Evolutionary conservation across 1,284 basidiomycete genomes (phyloP), one percentile per base, ranked within the genome.

Genomic region (Hemileccinum hortonii): DNA sequence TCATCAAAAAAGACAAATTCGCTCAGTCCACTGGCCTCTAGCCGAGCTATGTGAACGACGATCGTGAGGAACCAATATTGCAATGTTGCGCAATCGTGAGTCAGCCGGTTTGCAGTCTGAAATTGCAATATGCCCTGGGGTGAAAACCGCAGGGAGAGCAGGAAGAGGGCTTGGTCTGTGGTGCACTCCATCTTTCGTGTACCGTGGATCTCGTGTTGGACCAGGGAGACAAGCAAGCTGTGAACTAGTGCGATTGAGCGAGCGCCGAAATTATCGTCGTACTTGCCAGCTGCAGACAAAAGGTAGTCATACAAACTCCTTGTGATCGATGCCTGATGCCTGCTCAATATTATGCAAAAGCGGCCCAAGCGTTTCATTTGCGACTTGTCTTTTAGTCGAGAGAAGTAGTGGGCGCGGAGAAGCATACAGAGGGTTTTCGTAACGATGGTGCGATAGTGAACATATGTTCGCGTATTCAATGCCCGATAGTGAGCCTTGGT

Each of bases 131-230:
- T 11, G 12, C 46, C 47, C 26, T 49, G 6, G 7, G 41, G 33
- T 11, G 51, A 46, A 36, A n/a, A 6, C 16, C 36, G 38, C 3
- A 46, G 35, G 0, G 44, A 46, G 3, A 38, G 44, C 9, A 46
- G 36, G 15, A 46, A 46, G 1, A 46, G 36, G 19, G 12, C 19
- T 38, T 46, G 44, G 39, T 49, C 46, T 1, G 41, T 52, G 10
- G 41, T 46, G 22, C 51, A 52, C 3, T 53, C 52, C 47, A 55
- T 55, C 24, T 54, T 44, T 16, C 38, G 1, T 1, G 47, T 47
- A 10, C 44, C 37, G 19, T 26, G 38, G 9, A 55, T 53, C 15
- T 42, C 32, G 4, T 55, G 53, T 9, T 48, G 41, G 12, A 55
- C 39, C 12, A 55, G 22, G 18, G 47, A 49, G 15, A 55, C 26